Percentiles rank a stretch among this genome's conserved stretches.
Evolutionary conservation across 306 rosid genomes (phyloP).

Genomic region (Calophaca sinica): DNA sequence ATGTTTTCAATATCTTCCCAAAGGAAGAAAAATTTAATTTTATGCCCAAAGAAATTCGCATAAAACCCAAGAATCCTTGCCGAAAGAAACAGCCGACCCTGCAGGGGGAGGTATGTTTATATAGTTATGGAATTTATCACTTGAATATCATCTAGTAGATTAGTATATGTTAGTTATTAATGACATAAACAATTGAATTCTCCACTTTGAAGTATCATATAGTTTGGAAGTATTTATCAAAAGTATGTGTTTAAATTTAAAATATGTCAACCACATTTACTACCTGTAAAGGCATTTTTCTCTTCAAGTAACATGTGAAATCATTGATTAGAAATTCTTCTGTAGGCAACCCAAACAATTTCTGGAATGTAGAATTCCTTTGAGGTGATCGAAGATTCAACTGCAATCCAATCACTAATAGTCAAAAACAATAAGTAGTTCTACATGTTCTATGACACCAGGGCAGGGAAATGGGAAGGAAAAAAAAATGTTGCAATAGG

Average conservation of each 20-base stretch:
- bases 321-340: slow-evolving; percentile 92
- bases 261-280: slow-evolving; percentile 30
- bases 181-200: background rate
- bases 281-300: slow-evolving; percentile 87
- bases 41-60: slow-evolving; percentile 84
- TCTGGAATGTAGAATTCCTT: slow-evolving; percentile 86
- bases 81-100: slow-evolving; percentile 88
- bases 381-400: slow-evolving; percentile 84
- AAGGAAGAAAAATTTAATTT: slow-evolving; percentile 86
- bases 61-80: slow-evolving; percentile 86
- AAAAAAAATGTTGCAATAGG: no score
- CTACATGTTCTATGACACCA: slow-evolving; percentile 20
- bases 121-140: background rate
- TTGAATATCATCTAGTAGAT: background rate
- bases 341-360: slow-evolving; percentile 78
- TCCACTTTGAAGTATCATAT: slow-evolving; percentile 10
- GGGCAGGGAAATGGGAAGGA: no score
- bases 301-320: slow-evolving; percentile 78
- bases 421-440: slow-evolving; percentile 44
- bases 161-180: slow-evolving; percentile 18
- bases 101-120: slow-evolving; percentile 42
- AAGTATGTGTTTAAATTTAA: slow-evolving; percentile 8
- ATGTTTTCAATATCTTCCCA: slow-evolving; percentile 94
- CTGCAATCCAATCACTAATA: slow-evolving; percentile 53
- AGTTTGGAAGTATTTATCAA: background rate